Conservation (phyloP, 441 rosid genomes). For the Isatis lusitanica region DNA sequence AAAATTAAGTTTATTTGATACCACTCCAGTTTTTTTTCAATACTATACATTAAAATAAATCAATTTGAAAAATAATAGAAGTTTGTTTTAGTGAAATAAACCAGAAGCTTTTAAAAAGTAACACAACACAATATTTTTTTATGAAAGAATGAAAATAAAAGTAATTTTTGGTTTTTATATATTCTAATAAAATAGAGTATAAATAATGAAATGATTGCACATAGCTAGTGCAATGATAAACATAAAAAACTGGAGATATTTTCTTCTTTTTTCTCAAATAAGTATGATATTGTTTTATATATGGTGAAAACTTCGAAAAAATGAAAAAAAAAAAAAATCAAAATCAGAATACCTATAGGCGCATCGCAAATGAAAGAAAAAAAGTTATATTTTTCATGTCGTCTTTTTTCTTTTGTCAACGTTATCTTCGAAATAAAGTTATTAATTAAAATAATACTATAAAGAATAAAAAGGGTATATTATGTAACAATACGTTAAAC, state of each 20-base stretch:
- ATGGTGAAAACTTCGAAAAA: neutral
- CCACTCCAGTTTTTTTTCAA: too few species aligned
- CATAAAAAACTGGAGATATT: neutral
- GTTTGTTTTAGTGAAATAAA: too few species aligned
- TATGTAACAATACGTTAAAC: neutral
- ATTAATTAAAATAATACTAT: neutral
- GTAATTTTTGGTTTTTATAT: too few species aligned
- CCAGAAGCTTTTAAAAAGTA: too few species aligned
- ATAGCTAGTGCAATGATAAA: too few species aligned
- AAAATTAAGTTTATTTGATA: too few species aligned
- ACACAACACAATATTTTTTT: too few species aligned
- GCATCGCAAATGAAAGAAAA: neutral
- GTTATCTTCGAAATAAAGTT: neutral
- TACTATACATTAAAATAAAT: too few species aligned
- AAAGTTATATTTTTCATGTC: neutral
- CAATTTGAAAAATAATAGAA: too few species aligned
- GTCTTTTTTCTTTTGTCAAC: neutral
- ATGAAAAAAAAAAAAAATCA: neutral
- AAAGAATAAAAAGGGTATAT: neutral
- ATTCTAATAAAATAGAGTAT: too few species aligned
- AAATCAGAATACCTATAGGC: neutral
- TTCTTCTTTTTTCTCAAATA: neutral
- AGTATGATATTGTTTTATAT: neutral
- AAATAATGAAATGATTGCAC: too few species aligned
- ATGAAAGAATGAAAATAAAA: too few species aligned